phyloP scores from a whole-genome alignment of 345 rosid genomes.

The Hirschfeldia incana region DNA sequence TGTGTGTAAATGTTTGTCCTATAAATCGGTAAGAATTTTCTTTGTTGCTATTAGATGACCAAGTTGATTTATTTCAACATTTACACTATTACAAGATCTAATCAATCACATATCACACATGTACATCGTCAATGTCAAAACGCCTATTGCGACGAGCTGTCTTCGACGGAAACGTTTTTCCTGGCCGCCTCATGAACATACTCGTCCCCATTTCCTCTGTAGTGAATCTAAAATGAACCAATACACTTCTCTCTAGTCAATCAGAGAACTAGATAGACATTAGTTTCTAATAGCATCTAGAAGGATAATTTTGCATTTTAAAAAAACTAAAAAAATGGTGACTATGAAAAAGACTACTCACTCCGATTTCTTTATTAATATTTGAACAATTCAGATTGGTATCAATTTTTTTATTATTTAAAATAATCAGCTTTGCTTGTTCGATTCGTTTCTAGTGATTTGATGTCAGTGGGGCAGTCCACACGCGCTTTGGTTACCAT shows the following conservation, averaged over 20 bases:
- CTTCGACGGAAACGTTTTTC: background rate
- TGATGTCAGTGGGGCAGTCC: slow-evolving; percentile 3
- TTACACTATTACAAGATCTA: background rate
- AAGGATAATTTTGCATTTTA: background rate
- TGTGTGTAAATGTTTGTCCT: too few relatives aligned
- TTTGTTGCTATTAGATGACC: background rate
- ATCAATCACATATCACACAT: background rate
- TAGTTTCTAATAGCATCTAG: background rate
- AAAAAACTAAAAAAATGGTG: background rate
- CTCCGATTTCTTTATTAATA: background rate
- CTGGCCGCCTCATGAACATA: background rate
- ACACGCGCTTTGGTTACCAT: slow-evolving; percentile 29
- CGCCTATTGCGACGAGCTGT: background rate
- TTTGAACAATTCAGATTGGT: background rate
- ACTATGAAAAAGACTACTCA: background rate
- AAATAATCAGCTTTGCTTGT: background rate
- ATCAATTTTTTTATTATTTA: background rate
- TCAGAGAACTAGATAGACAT: background rate
- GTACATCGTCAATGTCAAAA: background rate
- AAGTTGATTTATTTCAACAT: background rate
- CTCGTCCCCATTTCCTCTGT: background rate
- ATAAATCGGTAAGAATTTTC: background rate
- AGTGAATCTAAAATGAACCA: background rate
- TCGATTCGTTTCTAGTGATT: background rate
- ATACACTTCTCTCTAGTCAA: background rate